Evolutionary conservation across 2,329 filamentous ascomycete species (phyloP), one percentile per base, ranked within the genome.

Genomic region (Phyllosticta citriasiana): DNA sequence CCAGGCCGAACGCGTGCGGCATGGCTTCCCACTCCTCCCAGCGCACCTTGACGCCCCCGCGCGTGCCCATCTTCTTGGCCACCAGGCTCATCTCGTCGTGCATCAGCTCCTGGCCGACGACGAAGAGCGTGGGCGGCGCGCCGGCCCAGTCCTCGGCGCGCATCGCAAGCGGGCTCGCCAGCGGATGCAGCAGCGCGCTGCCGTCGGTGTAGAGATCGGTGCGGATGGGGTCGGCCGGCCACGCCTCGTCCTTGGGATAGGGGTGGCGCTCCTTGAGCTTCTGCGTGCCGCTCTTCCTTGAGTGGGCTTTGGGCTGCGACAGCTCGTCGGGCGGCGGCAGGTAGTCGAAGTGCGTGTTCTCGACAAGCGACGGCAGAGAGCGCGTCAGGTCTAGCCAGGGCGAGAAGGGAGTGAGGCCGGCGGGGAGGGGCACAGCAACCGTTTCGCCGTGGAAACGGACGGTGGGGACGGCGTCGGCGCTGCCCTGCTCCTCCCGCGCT

Each of bases 11-110:
- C 66, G 83, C 84, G 73, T 92, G 89, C 59, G 89, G 88, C 89
- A 93, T 93, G 2, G 84, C 87, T 71, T 91, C 86, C 70, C 85
- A 94, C 73, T 90, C 83, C 70, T 89, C 84, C 67, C 85, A 88
- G 3, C 83, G 78, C 0, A 92, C 82, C 0, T 68, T 69, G 0
- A 87, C 86, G 4, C 82, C 84, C 54, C 88, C 82, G 7, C 67
- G 65, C 16, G 77, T 77, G 27, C 27, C 40, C 10, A 88, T 77
- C 50, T 80, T 78, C 51, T 76, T 73, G 0, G 85, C 87, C 2
- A 89, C 69, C 58, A 83, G 83, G 64, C 79, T 80, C 63, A 79
- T 80, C 71, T 91, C 88, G 70, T 90, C 88, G 1, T 82, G 77
- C 9, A 93, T 77, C 66, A 87, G 80, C 73, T 94, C 89, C 77